Evolutionary conservation across 2,329 filamentous ascomycete species (phyloP).

Genomic region (Aspergillus sp.): DNA sequence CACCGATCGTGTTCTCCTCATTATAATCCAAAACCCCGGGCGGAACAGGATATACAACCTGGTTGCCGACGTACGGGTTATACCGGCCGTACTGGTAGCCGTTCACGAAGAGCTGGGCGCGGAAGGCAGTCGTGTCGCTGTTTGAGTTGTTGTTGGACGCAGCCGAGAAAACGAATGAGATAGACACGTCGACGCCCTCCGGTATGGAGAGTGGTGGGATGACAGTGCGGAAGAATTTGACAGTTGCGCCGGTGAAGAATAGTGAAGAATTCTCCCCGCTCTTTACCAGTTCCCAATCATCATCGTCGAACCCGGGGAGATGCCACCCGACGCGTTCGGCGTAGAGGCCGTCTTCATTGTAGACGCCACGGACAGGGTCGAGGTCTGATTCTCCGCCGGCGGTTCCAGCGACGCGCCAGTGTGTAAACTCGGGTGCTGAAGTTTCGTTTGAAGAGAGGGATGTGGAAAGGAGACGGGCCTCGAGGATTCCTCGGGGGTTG

Average conservation of each 20-base stretch:
- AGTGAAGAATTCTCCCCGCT: conserved; percentile 21
- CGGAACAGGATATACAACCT: conserved; percentile 61
- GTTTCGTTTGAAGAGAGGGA: conserved; percentile 21
- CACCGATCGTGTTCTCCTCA: conserved; percentile 58
- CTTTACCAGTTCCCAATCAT: conserved; percentile 39
- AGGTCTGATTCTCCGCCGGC: conserved; percentile 54
- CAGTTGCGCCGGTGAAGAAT: conserved; percentile 51
- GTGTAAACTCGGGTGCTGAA: conserved; percentile 48
- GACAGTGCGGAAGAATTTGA: conserved; percentile 57
- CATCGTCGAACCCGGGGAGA: conserved; percentile 56
- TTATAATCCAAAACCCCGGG: conserved; percentile 59
- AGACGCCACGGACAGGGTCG: conserved; percentile 56
- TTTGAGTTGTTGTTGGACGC: conserved; percentile 26
- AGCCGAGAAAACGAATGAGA: conserved; percentile 56
- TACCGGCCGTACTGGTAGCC: conserved; percentile 65
- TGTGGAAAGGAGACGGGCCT: conserved; percentile 45
- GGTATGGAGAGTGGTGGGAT: conserved; percentile 54
- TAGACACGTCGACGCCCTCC: conserved; percentile 53
- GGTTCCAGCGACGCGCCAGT: conserved; percentile 60
- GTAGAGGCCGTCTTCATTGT: conserved; percentile 60
- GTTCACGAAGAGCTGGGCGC: conserved; percentile 62
- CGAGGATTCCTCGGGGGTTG: conserved; percentile 37
- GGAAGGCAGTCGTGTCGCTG: conserved; percentile 34
- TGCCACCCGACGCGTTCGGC: conserved; percentile 61
- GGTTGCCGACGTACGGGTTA: conserved; percentile 61